These are phyloP conservation scores for Ocimum tenuiflorum DNA, from an alignment of 257 asterid genomes.

Conservation along the genomic window DNA sequence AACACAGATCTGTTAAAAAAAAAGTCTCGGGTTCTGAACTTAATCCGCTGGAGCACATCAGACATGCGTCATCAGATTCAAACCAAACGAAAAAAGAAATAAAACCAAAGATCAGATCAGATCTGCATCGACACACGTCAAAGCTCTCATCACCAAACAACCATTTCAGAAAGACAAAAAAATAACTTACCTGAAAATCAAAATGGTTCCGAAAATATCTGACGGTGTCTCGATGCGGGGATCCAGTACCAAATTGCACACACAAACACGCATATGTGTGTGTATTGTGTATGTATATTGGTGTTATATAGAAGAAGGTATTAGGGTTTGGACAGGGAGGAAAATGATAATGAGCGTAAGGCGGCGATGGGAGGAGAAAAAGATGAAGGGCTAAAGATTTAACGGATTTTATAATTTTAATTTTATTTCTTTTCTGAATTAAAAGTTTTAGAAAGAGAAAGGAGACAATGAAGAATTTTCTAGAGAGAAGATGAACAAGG, in stretches of 20 bases:
- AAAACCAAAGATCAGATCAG: background rate
- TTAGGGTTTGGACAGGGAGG: slow-evolving; percentile 23
- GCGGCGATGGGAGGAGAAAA: slow-evolving; percentile 28
- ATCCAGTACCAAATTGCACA: slow-evolving; percentile 5
- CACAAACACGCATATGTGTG: background rate
- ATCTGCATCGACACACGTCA: background rate
- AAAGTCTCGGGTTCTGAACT: too few species aligned
- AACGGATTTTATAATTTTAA: background rate
- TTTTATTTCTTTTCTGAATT: background rate
- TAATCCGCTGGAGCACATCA: too few species aligned
- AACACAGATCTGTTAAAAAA: too few species aligned
- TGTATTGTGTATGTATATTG: background rate
- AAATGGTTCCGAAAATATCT: background rate
- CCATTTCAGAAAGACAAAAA: background rate
- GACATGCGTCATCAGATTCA: too few species aligned
- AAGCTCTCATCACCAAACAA: background rate
- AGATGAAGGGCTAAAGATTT: slow-evolving; percentile 17
- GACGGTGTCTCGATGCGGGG: background rate
- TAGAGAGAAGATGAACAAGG: slow-evolving; percentile 31
- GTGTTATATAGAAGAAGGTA: slow-evolving; percentile 1
- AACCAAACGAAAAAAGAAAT: background rate
- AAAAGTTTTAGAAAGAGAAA: background rate
- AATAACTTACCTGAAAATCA: slow-evolving; percentile 13
- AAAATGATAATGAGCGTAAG: slow-evolving; percentile 23
- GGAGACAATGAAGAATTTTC: background rate